These are phyloP conservation scores for Cryptococcus sp. DNA, from an alignment of 1,284 basidiomycete genomes.

Conservation along the genomic window DNA sequence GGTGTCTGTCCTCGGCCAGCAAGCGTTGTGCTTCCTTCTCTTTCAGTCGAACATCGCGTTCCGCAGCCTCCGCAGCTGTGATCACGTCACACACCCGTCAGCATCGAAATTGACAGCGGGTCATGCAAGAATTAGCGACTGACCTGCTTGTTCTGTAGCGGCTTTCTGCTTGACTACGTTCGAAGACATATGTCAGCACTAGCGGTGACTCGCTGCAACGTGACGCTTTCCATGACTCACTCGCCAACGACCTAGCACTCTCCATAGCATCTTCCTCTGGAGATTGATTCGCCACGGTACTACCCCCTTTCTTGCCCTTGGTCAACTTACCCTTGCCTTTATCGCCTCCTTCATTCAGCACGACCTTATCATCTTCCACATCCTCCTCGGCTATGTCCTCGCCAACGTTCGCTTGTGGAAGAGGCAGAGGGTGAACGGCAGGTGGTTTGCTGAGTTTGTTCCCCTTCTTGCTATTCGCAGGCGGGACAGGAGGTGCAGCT, in stretches of 20 bases:
- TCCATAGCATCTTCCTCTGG: constrained; percentile 34
- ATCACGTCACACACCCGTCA: constrained; percentile 5
- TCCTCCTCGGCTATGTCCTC: neutral
- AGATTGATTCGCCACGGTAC: neutral
- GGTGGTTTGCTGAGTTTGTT: neutral
- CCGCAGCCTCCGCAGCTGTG: constrained; percentile 36
- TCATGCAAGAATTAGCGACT: constrained; percentile 4
- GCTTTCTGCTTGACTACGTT: constrained; percentile 45
- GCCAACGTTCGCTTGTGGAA: neutral
- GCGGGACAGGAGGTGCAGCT: neutral
- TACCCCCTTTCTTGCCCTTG: constrained; percentile 23
- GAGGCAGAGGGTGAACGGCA: neutral
- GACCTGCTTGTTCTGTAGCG: constrained; percentile 42
- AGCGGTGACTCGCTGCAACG: too few species aligned
- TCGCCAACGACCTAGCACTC: constrained; percentile 40
- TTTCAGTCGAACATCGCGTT: constrained; percentile 33
- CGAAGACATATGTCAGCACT: neutral
- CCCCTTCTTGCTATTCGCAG: neutral
- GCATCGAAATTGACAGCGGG: neutral
- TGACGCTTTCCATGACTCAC: constrained; percentile 22
- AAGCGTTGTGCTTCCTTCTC: constrained; percentile 35
- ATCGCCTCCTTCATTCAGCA: neutral
- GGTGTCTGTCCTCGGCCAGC: constrained; percentile 42
- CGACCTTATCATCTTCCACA: constrained; percentile 3
- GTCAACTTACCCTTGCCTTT: constrained; percentile 22